Evolutionary conservation across 352 stramenopile species (phyloP).

Genomic region (Elongisporangium undulatum): DNA sequence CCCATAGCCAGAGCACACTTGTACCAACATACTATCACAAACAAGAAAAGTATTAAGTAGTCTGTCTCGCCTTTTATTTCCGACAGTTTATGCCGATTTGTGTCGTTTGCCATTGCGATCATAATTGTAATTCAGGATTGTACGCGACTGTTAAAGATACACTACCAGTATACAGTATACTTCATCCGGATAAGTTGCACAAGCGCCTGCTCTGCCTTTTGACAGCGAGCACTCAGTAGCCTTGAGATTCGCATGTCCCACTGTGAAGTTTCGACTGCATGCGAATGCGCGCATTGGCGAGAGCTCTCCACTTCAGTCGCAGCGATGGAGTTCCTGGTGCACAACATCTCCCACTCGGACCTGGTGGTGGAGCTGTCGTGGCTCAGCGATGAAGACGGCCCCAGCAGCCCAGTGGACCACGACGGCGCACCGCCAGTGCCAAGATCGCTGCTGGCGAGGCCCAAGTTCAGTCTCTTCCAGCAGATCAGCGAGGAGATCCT

Average conservation of each 20-base stretch:
- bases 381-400: slow-evolving; percentile 32
- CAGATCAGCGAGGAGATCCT: slow-evolving; percentile 71
- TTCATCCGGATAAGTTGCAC: too few species aligned
- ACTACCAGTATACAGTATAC: neutral
- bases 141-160: neutral
- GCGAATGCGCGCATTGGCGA: neutral
- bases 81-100: too few species aligned
- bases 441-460: slow-evolving; percentile 59
- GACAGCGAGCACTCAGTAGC: neutral
- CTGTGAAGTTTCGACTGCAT: slow-evolving; percentile 3
- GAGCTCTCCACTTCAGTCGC: neutral
- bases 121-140: neutral
- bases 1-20: neutral
- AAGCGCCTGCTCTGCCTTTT: neutral
- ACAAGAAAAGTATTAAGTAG: neutral
- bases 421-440: slow-evolving; percentile 20
- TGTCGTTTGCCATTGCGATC: neutral
- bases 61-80: too few species aligned
- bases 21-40: neutral
- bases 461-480: slow-evolving; percentile 89
- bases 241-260: neutral
- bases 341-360: slow-evolving; percentile 97
- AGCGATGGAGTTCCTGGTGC: slow-evolving; percentile 92
- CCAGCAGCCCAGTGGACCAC: slow-evolving; percentile 2
- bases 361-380: slow-evolving; percentile 90